Conservation (phyloP, 164 flowering plant species). For the Macadamia integrifolia region DNA sequence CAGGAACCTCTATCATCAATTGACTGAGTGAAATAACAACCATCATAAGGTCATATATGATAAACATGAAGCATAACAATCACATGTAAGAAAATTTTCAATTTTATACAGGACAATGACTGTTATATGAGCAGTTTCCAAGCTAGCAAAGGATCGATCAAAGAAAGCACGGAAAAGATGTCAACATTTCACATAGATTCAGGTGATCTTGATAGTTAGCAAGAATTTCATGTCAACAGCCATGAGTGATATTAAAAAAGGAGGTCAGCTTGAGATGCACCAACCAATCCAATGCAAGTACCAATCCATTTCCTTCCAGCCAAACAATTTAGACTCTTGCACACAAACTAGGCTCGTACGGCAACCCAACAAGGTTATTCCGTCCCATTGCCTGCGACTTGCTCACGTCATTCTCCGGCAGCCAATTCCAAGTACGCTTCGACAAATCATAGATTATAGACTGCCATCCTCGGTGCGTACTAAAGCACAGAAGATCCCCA, state of each 20-base stretch:
- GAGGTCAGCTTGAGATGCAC: not conserved
- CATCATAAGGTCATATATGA: not conserved
- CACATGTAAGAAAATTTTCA: not conserved
- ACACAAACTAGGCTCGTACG: conserved; percentile 23
- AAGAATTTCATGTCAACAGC: not conserved
- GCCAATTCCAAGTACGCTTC: conserved; percentile 16
- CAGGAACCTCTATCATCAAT: not conserved
- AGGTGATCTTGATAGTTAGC: not conserved
- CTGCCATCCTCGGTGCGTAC: conserved; percentile 27
- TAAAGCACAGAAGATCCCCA: conserved; percentile 28
- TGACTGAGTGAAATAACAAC: not conserved
- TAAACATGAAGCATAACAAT: not conserved
- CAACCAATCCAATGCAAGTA: not conserved
- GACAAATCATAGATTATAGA: conserved; percentile 19
- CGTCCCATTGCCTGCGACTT: conserved; percentile 19
- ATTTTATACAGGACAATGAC: not conserved
- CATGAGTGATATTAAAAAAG: not conserved
- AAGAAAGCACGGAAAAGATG: not conserved
- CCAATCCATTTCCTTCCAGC: not conserved
- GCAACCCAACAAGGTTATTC: conserved; percentile 21
- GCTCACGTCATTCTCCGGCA: conserved; percentile 19
- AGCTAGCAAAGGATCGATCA: not conserved
- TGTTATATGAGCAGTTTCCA: not conserved
- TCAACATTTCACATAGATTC: not conserved
- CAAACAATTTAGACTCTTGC: conserved; percentile 14